Evolutionary conservation across 225 moss, liverwort and hornwort species (phyloP).

Genomic region (Bryum argenteum): DNA sequence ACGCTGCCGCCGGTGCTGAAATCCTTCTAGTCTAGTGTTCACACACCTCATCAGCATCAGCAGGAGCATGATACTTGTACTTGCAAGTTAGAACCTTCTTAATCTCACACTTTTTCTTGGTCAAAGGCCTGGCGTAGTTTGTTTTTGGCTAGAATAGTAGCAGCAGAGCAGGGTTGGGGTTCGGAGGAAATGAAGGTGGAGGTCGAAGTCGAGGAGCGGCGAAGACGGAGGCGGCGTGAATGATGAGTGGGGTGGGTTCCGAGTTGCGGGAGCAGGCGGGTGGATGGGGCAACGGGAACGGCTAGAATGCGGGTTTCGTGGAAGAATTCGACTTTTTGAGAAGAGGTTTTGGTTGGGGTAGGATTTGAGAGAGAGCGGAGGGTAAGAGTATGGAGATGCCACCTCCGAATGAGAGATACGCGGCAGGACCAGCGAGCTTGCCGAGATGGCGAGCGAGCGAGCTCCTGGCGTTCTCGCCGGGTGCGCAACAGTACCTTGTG

Average conservation of each 20-base stretch:
- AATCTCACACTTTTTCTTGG: too few species aligned
- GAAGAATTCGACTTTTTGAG: neutral
- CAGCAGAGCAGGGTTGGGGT: neutral
- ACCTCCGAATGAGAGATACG: constrained; percentile 41
- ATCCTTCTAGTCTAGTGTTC: too few species aligned
- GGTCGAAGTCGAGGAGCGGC: constrained; percentile 13
- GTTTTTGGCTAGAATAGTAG: too few species aligned
- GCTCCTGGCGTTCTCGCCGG: constrained; percentile 45
- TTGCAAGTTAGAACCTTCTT: too few species aligned
- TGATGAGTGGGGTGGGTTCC: constrained; percentile 29
- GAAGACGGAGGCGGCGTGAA: constrained; percentile 25
- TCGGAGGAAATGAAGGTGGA: neutral
- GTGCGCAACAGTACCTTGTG: constrained; percentile 7
- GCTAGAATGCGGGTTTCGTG: constrained; percentile 17
- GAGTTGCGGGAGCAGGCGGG: constrained; percentile 46
- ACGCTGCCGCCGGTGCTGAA: neutral
- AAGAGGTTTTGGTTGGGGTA: neutral
- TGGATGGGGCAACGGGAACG: constrained; percentile 60
- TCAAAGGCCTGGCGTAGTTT: too few species aligned
- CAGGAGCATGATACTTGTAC: too few species aligned
- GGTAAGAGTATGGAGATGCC: constrained; percentile 46
- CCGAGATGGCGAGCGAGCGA: constrained; percentile 49
- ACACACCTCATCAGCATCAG: too few species aligned
- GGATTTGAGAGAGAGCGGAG: neutral
- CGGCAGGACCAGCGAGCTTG: constrained; percentile 3